A percentile compares a stretch with the other conserved stretches of the same genome.
Conservation (phyloP, 441 rosid genomes). For the Viola pubescens region DNA sequence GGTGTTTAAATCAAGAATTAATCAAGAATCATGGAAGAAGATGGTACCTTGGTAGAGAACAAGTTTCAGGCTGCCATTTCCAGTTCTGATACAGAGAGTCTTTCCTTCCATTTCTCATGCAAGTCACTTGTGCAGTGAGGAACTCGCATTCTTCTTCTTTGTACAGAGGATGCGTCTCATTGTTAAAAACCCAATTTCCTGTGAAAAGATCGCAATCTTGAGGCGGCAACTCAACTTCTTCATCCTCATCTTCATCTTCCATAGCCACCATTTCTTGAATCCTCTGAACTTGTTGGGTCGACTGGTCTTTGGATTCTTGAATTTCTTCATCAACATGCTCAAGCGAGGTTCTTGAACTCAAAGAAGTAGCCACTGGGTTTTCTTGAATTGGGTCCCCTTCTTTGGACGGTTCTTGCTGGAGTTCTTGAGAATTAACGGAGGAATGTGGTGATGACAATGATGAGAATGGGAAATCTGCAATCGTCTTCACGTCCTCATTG, state of each 20-base stretch:
- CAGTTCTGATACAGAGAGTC: constrained; percentile 73
- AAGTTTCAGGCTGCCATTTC: constrained; percentile 88
- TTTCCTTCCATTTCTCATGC: constrained; percentile 78
- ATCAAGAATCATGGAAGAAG: background rate
- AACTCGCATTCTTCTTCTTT: constrained; percentile 76
- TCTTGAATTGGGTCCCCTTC: constrained; percentile 32
- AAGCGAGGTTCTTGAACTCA: constrained; percentile 25
- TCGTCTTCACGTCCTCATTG: constrained; percentile 81
- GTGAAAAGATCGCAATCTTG: constrained; percentile 72
- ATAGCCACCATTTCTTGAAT: constrained; percentile 24
- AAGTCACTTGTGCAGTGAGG: constrained; percentile 77
- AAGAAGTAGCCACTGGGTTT: constrained; percentile 13
- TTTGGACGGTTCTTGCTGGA: constrained; percentile 26
- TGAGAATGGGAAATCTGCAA: constrained; percentile 77
- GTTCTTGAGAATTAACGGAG: constrained; percentile 24
- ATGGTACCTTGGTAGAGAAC: constrained; percentile 60
- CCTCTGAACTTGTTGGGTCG: constrained; percentile 8
- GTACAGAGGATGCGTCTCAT: constrained; percentile 58
- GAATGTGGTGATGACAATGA: constrained; percentile 17
- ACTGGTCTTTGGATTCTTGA: constrained; percentile 5
- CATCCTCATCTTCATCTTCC: constrained; percentile 31
- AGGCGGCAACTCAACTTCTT: constrained; percentile 54
- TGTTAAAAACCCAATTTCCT: constrained; percentile 72
- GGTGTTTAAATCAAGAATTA: background rate
- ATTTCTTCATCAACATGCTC: constrained; percentile 17